These are phyloP conservation scores for Parasitella parasitica DNA, from an alignment of 371 early-diverging fungal genomes.

Conservation along the genomic window DNA sequence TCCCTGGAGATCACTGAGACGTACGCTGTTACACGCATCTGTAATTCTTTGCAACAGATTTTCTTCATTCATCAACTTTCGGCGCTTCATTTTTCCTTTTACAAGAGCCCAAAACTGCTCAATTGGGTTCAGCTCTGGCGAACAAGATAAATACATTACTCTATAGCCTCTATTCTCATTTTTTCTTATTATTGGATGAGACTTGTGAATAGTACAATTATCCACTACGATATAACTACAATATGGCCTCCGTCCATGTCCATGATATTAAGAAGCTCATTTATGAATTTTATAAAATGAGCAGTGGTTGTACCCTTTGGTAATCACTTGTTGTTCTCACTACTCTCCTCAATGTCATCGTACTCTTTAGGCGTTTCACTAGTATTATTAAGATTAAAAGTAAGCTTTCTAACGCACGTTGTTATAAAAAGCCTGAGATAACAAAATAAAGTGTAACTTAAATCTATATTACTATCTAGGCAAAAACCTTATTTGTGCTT, in stretches of 20 bases:
- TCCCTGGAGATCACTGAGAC: conserved; percentile 3
- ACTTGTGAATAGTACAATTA: not conserved
- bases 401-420: conserved; percentile 3
- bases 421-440: not conserved
- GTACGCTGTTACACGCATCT: conserved; percentile 3
- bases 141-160: conserved; percentile 11
- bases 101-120: conserved; percentile 14
- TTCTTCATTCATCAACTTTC: conserved; percentile 11
- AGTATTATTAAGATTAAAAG: not conserved
- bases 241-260: not conserved
- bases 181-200: conserved; percentile 3
- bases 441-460: too few relatives aligned
- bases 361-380: conserved; percentile 7
- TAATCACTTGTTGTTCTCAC: conserved; percentile 1
- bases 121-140: conserved; percentile 2
- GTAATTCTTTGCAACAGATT: too few relatives aligned
- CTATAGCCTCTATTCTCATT: not conserved
- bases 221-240: conserved; percentile 4
- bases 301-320: conserved; percentile 7
- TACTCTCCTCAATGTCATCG: not conserved
- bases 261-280: conserved; percentile 8
- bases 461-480: conserved; percentile 7
- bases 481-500: not conserved
- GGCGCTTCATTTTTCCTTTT: conserved; percentile 12
- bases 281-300: conserved; percentile 11